A percentile compares a stretch with the other conserved stretches of the same genome.
Conservation (phyloP, 768 basidiomycete genomes). For the Amanita thiersii region DNA sequence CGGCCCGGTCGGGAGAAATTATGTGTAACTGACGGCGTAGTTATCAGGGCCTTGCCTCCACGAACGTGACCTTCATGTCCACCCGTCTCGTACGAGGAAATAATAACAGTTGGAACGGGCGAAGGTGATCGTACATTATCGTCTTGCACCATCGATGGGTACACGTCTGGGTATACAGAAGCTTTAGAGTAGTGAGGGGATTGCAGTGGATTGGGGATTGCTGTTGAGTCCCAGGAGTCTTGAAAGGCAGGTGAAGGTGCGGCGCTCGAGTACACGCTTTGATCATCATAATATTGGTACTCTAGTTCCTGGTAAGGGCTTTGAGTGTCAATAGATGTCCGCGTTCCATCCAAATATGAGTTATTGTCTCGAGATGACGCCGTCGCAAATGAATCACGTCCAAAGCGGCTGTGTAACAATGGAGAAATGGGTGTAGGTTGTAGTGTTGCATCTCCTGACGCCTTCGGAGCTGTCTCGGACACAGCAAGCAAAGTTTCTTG, state of each 20-base stretch:
- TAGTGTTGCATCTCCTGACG: conserved; percentile 4
- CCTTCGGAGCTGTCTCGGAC: background rate
- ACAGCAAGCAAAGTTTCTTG: background rate
- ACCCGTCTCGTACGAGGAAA: conserved; percentile 36
- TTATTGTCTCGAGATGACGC: conserved; percentile 27
- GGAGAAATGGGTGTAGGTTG: conserved; percentile 24
- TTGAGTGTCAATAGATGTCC: conserved; percentile 18
- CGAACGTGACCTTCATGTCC: conserved; percentile 11
- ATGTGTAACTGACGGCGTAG: conserved; percentile 33
- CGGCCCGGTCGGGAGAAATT: conserved; percentile 65
- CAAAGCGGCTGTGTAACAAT: conserved; percentile 40
- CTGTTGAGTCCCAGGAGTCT: conserved; percentile 32
- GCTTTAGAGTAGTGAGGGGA: conserved; percentile 5
- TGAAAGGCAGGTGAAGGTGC: conserved; percentile 22
- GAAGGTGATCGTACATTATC: conserved; percentile 10
- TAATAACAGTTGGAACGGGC: conserved; percentile 42
- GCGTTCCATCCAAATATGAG: conserved; percentile 24
- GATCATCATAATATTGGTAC: conserved; percentile 23
- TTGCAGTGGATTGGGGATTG: conserved; percentile 11
- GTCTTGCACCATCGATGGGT: conserved; percentile 9
- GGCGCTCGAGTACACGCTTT: conserved; percentile 33
- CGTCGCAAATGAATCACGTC: conserved; percentile 33
- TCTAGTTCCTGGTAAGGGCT: conserved; percentile 23
- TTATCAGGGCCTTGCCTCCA: conserved; percentile 32
- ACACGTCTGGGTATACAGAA: conserved; percentile 5